phyloP scores from a whole-genome alignment of 805 yeast genomes.

The Candida pseudoglaebosa region DNA sequence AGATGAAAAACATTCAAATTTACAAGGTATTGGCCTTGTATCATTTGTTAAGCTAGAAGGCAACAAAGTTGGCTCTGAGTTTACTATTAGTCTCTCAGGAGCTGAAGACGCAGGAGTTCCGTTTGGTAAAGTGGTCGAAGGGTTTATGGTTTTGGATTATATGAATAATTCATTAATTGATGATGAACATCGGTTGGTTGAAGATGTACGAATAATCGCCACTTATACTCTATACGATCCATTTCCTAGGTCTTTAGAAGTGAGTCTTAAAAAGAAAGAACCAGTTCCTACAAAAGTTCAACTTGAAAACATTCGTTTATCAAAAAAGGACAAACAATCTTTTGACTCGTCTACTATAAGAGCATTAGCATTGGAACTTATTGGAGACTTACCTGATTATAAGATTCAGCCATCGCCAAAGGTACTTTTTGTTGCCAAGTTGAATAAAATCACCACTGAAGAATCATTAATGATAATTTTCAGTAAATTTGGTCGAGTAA shows the following conservation, averaged over 20 bases:
- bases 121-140: constrained; percentile 54
- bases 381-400: constrained; percentile 61
- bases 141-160: constrained; percentile 41
- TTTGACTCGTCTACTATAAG: constrained; percentile 41
- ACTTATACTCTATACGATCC: constrained; percentile 54
- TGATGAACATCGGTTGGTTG: constrained; percentile 11
- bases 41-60: constrained; percentile 9
- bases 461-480: constrained; percentile 55
- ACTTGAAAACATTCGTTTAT: constrained; percentile 11
- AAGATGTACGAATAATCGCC: constrained; percentile 45
- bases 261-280: constrained; percentile 19
- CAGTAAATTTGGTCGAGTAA: constrained; percentile 56
- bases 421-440: constrained; percentile 58
- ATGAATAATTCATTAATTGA: constrained; percentile 41
- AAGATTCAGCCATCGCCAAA: constrained; percentile 57
- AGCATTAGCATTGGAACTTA: constrained; percentile 58
- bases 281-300: constrained; percentile 14
- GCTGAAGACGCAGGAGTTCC: constrained; percentile 12
- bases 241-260: constrained; percentile 17
- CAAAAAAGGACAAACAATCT: constrained; percentile 9
- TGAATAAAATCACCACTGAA: constrained; percentile 58
- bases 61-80: constrained; percentile 11
- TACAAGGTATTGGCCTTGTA: constrained; percentile 11
- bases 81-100: constrained; percentile 10
- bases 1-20: background rate